Evolutionary conservation across 192 early-diverging fungal genomes (phyloP), one percentile per base, ranked within the genome.

Genomic region (Linnemannia schmuckeri): DNA sequence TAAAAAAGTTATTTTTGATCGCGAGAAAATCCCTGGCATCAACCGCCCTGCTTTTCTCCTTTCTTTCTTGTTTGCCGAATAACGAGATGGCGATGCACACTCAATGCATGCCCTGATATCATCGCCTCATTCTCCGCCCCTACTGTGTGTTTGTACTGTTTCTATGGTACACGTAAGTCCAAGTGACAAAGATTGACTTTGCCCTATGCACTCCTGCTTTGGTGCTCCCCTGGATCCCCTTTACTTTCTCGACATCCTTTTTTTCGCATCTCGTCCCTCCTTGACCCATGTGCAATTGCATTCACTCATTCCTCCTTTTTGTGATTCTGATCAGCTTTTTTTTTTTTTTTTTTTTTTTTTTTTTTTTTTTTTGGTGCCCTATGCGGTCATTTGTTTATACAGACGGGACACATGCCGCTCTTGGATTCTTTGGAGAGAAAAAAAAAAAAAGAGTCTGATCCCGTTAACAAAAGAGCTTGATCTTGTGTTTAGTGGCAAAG

Each of bases 171-270:
- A 66, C 61, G 61, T 66, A 35, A 66, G 61, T 33, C n/a, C 30
- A 27, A 61, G 55, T 18, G n/a, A 61, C 22, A 33, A 66, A 66
- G 44, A 46, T 46, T 46, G n/a, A 61, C 61, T 66, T 35, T 66
- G 61, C 61, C 61, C 61, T 66, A 66, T 66, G 61, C 61, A 66
- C 61, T 33, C 61, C 61, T 66, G 61, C 61, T 10, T 66, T 33
- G 30, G 30, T 8, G 61, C 61, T 66, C 61, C 30, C 61, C 61
- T 66, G 61, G 61, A 20, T 22, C 61, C 55, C 55, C 33, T 12
- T 63, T 33, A 24, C 27, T 9, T 33, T 66, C 30, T 66, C 61
- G 61, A 66, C 30, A 30, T 27, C n/a, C 2, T 5, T 27, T 57
- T 27, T 66, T 12, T 66, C 12, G 2, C 2, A 9, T 66, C 8